Evolutionary conservation across 2,329 filamentous ascomycete genomes (phyloP), one percentile per base, ranked within the genome.

Genomic region (Arthroderma sp.): DNA sequence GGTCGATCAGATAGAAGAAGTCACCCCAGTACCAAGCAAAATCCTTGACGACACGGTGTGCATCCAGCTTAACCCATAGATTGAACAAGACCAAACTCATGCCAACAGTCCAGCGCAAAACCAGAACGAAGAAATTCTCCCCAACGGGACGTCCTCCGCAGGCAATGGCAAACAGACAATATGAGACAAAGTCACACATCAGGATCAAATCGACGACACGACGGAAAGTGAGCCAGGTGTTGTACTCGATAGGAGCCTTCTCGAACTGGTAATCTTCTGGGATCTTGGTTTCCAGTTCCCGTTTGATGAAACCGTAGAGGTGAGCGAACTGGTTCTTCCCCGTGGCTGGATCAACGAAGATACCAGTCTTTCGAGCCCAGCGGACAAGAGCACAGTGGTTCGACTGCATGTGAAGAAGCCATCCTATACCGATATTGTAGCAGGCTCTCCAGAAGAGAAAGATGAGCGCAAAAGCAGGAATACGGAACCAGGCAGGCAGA

Each of bases 21-120:
- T 98, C 91, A 49, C 91, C 91, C 91, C 91, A 98, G 67, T 96
- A 98, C 91, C 91, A 98, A 29, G 91, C 91, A 68, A 88, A 98
- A 66, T 98, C 91, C 66, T 96, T 96, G 60, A 98, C 91, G 41
- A 98, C 91, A 49, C 91, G 78, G 64, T 98, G 91, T 15, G 91
- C 91, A 65, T 98, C 91, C 50, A 98, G 74, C 68, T 98, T 98
- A 51, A 98, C 91, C 88, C 91, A 96, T 22, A 96, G 74, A 63
- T 96, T 98, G 75, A 98, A 96, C 47, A 84, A 74, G 50, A 98
- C 81, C 28, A 96, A 73, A 36, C 75, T 66, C 52, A 89, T 75
- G 42, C 91, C 91, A 39, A 80, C 72, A 3, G 70, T 60, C 91
- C 91, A 98, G 48, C 91, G 82, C 45, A 80, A 72, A 43, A 77